phyloP scores from a whole-genome alignment of 192 early-diverging fungal species.

The Podochytrium sp. region DNA sequence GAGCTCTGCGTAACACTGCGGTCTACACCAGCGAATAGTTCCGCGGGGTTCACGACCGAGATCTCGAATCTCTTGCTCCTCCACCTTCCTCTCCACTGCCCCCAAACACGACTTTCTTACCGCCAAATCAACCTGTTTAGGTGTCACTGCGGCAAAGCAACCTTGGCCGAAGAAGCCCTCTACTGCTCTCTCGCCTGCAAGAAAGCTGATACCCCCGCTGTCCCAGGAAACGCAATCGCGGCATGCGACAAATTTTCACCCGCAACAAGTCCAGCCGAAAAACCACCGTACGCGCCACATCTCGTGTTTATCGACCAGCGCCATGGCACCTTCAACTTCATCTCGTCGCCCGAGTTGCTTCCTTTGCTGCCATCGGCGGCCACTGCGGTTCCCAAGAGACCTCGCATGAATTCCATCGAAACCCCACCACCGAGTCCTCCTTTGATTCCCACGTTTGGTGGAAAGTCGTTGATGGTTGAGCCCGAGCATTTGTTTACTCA shows the following conservation, averaged over 20 bases:
- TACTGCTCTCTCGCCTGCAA: slow-evolving; percentile 3
- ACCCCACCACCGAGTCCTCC: not conserved
- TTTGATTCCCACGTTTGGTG: not conserved
- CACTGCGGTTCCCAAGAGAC: not conserved
- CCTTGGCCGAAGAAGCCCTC: not conserved
- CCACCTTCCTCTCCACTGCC: too few species aligned
- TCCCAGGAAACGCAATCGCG: not conserved
- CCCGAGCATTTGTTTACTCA: not conserved
- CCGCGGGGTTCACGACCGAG: too few species aligned
- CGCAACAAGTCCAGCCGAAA: not conserved
- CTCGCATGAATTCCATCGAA: not conserved
- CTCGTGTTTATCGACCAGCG: not conserved
- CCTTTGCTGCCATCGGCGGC: not conserved
- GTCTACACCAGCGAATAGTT: too few species aligned
- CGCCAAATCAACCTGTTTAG: not conserved
- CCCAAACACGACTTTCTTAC: too few species aligned
- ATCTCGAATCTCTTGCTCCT: too few species aligned
- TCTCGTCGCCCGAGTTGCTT: not conserved
- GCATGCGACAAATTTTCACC: not conserved
- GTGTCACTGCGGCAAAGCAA: not conserved
- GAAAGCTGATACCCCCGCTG: not conserved
- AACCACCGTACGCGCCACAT: too few species aligned
- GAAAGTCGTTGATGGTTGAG: not conserved
- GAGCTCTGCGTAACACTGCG: too few species aligned
- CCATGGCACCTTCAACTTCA: not conserved